Percentiles rank a stretch among this genome's conserved stretches.
phyloP scores from a whole-genome alignment of 805 yeast species.

The Wickerhamomyces mucosus region DNA sequence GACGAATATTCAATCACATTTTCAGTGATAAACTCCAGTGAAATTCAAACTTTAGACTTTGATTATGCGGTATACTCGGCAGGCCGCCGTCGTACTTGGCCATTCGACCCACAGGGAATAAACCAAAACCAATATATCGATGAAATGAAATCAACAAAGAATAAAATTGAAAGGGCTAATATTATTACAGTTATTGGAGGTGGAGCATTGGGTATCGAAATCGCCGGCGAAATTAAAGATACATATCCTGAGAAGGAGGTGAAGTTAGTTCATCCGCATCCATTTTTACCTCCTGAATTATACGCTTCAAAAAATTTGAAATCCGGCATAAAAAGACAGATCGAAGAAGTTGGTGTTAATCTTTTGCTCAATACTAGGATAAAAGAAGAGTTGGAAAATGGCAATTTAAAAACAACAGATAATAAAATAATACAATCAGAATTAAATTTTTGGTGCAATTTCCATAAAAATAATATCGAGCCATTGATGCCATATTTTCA shows the following conservation, averaged over 20 bases:
- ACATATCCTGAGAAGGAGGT: conserved; percentile 29
- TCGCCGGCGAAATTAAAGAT: conserved; percentile 37
- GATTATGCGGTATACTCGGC: conserved; percentile 39
- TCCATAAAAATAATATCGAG: conserved; percentile 25
- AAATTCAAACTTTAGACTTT: conserved; percentile 22
- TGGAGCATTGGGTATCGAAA: conserved; percentile 44
- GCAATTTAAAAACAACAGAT: conserved; percentile 15
- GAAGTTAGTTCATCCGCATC: conserved; percentile 32
- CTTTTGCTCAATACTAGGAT: conserved; percentile 24
- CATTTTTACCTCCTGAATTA: conserved; percentile 30
- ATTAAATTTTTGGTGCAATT: conserved; percentile 28
- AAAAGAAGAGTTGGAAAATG: conserved; percentile 17
- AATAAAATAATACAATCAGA: conserved; percentile 23
- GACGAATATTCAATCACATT: conserved; percentile 13
- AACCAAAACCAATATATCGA: conserved; percentile 26
- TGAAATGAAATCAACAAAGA: conserved; percentile 32
- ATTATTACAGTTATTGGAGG: conserved; percentile 40
- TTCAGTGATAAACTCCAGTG: conserved; percentile 14
- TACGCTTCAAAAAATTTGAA: conserved; percentile 16
- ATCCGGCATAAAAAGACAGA: conserved; percentile 4
- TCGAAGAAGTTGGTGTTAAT: conserved; percentile 17
- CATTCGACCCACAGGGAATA: conserved; percentile 39
- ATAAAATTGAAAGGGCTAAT: conserved; percentile 25
- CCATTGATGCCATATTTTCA: conserved; percentile 17
- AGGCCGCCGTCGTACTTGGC: conserved; percentile 45